A percentile compares a stretch with the other conserved stretches of the same genome.
phyloP scores from a whole-genome alignment of 805 yeast genomes.

The Pichia heedii region DNA sequence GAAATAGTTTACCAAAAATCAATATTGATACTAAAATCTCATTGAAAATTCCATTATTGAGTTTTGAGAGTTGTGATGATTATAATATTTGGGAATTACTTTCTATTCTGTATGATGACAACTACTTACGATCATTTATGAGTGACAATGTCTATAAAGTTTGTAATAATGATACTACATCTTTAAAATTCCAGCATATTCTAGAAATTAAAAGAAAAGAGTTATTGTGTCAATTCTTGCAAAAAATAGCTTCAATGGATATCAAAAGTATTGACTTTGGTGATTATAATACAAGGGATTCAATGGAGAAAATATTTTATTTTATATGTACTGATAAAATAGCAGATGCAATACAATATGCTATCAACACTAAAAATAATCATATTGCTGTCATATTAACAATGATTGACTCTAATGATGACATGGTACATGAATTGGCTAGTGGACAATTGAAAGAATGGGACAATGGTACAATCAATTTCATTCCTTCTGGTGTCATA shows the following conservation, averaged over 20 bases:
- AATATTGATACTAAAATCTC: constrained; percentile 22
- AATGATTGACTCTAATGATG: constrained; percentile 62
- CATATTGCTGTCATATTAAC: constrained; percentile 69
- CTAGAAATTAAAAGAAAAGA: constrained; percentile 32
- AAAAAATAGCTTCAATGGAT: constrained; percentile 31
- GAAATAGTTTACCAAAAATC: constrained; percentile 32
- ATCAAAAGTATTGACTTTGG: constrained; percentile 22
- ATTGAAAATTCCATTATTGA: constrained; percentile 22
- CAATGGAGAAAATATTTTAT: constrained; percentile 43
- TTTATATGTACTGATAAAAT: constrained; percentile 47
- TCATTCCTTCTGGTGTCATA: constrained; percentile 45
- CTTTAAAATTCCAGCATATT: constrained; percentile 7
- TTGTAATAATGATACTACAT: constrained; percentile 3
- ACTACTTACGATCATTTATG: constrained; percentile 13
- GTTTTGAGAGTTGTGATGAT: constrained; percentile 9
- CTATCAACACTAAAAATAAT: constrained; percentile 50
- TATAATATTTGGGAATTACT: constrained; percentile 44
- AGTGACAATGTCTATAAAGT: constrained; percentile 4
- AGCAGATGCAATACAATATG: constrained; percentile 50
- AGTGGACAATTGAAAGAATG: constrained; percentile 56
- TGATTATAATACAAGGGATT: constrained; percentile 23
- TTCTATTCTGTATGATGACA: constrained; percentile 51
- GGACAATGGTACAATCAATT: constrained; percentile 35
- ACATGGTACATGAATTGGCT: constrained; percentile 47
- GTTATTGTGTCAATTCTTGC: constrained; percentile 50